Evolutionary conservation across 768 basidiomycete species (phyloP).

Genomic region (Russula lepida): DNA sequence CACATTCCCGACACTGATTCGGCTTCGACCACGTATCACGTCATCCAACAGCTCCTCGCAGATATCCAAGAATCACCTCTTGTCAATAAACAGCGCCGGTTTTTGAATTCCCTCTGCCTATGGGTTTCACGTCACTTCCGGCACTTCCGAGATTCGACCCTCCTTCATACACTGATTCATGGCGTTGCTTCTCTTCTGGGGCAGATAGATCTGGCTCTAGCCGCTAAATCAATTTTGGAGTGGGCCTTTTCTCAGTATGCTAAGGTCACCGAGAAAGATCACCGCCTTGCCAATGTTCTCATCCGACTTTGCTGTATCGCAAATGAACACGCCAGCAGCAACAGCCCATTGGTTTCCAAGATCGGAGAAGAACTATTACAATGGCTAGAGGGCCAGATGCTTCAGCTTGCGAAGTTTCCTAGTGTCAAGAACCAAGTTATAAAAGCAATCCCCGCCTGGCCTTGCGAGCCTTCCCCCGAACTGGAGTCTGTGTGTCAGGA

Average conservation of each 20-base stretch:
- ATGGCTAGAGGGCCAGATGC: slow-evolving; percentile 57
- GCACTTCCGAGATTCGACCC: slow-evolving; percentile 46
- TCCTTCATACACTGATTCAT: slow-evolving; percentile 62
- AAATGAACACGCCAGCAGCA: slow-evolving; percentile 41
- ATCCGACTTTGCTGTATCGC: slow-evolving; percentile 58
- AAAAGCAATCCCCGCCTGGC: slow-evolving; percentile 68
- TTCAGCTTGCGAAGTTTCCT: slow-evolving; percentile 33
- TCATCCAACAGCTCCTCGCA: slow-evolving; percentile 64
- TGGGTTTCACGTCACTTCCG: slow-evolving; percentile 57
- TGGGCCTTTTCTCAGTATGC: slow-evolving; percentile 62
- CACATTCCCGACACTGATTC: slow-evolving; percentile 36
- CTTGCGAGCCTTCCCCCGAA: slow-evolving; percentile 45
- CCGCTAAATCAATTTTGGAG: slow-evolving; percentile 68
- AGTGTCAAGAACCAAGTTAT: slow-evolving; percentile 37
- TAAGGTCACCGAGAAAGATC: slow-evolving; percentile 34
- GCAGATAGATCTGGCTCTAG: slow-evolving; percentile 57
- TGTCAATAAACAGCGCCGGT: slow-evolving; percentile 75
- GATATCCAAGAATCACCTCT: slow-evolving; percentile 58
- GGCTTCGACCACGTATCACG: slow-evolving; percentile 65
- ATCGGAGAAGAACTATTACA: slow-evolving; percentile 42
- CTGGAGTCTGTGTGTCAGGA: slow-evolving; percentile 40
- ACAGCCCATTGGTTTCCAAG: slow-evolving; percentile 26
- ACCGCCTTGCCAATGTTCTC: slow-evolving; percentile 54
- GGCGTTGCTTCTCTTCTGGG: slow-evolving; percentile 57
- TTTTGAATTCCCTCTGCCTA: slow-evolving; percentile 63